Evolutionary conservation across 495 filamentous ascomycete genomes (phyloP).

Genomic region (Hyaloscypha hepaticicola): DNA sequence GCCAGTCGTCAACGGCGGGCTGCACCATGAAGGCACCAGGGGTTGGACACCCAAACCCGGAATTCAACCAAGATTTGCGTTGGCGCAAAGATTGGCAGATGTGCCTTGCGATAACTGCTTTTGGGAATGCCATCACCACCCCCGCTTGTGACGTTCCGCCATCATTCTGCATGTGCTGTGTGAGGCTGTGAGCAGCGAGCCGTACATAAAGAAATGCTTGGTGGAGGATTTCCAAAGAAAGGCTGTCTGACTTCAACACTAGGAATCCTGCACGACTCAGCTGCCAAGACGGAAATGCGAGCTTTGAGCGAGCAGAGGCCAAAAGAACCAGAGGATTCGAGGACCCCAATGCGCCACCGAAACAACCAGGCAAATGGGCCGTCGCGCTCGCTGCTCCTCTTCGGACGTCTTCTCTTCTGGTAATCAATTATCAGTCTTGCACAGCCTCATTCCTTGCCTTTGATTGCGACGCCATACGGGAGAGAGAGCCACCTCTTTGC

Average conservation of each 20-base stretch:
- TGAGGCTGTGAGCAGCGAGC: background rate
- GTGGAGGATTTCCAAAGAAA: background rate
- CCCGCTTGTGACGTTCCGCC: background rate
- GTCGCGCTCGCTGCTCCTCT: background rate
- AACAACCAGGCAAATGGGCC: background rate
- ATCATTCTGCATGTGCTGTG: background rate
- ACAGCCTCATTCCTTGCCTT: conserved; percentile 3
- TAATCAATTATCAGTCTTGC: background rate
- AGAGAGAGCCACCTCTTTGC: too few species aligned
- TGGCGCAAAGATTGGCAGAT: background rate
- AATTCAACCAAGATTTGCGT: background rate
- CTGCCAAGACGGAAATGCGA: background rate
- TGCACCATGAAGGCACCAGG: background rate
- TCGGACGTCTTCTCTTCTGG: background rate
- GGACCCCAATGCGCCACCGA: background rate
- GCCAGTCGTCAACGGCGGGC: conserved; percentile 1
- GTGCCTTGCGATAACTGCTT: background rate
- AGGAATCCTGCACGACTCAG: background rate
- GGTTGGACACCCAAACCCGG: background rate
- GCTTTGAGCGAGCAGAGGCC: background rate
- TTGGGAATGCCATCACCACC: background rate
- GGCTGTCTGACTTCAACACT: too few species aligned
- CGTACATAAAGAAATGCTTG: background rate
- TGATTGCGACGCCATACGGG: background rate
- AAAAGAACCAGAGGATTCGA: background rate